phyloP scores from a whole-genome alignment of 176 grass and related monocot species.

The Aegilops speltoides region DNA sequence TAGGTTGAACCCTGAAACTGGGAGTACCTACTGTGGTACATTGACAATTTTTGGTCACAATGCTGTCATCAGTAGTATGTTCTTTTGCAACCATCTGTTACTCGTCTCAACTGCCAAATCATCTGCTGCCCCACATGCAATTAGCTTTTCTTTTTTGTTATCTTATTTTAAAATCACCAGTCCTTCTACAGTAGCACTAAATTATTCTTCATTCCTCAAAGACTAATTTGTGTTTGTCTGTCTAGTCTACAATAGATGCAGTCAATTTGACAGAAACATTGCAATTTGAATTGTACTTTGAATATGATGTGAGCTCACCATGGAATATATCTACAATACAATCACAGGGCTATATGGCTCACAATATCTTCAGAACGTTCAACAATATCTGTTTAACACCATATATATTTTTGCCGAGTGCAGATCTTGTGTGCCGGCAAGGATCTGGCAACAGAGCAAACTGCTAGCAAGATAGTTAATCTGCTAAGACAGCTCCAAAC shows the following conservation, averaged over 20 bases:
- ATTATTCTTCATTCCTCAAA: background rate
- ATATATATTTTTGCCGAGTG: slow-evolving; percentile 1
- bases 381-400: slow-evolving; percentile 16
- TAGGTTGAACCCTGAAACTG: slow-evolving; percentile 6
- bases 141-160: background rate
- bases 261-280: background rate
- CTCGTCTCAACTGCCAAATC: background rate
- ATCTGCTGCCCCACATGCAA: background rate
- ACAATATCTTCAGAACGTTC: background rate
- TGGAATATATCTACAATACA: background rate
- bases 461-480: slow-evolving; percentile 56
- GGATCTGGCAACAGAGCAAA: slow-evolving; percentile 75
- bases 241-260: background rate
- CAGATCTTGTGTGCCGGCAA: slow-evolving; percentile 75
- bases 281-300: background rate
- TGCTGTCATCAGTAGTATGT: background rate
- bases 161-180: background rate
- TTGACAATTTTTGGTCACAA: background rate
- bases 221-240: background rate
- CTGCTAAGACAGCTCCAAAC: slow-evolving; percentile 71
- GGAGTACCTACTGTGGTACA: background rate
- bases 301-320: background rate
- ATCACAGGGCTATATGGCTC: background rate
- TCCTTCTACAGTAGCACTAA: background rate
- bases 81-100: background rate